Evolutionary conservation across 1,284 basidiomycete species (phyloP).

Genomic region (Tilletia caries): DNA sequence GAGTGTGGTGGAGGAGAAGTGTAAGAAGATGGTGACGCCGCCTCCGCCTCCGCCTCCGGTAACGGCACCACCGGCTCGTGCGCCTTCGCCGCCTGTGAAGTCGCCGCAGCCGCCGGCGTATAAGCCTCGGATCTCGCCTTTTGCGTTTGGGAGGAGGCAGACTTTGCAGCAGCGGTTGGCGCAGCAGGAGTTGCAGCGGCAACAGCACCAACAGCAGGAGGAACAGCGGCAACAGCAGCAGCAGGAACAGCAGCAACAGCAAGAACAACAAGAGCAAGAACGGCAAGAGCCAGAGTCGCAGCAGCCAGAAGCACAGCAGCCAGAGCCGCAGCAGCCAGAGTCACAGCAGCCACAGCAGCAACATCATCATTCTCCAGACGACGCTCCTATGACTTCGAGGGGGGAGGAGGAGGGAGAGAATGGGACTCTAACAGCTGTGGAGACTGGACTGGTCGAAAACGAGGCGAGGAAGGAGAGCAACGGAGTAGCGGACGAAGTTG

Average conservation of each 20-base stretch:
- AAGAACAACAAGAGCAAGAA: background rate
- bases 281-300: background rate
- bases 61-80: background rate
- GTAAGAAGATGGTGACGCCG: background rate
- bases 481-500: background rate
- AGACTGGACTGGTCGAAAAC: background rate
- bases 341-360: background rate
- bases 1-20: constrained; percentile 11
- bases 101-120: constrained; percentile 7
- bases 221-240: background rate
- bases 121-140: constrained; percentile 14
- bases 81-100: background rate
- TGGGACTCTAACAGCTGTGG: background rate
- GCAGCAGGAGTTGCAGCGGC: constrained; percentile 2
- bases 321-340: background rate
- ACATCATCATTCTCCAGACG: no score
- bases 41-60: background rate
- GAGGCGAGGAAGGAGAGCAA: background rate
- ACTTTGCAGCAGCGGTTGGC: background rate
- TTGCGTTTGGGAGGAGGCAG: constrained; percentile 12
- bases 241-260: constrained; percentile 1
- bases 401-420: background rate
- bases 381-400: no score
- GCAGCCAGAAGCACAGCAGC: background rate
- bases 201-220: constrained; percentile 3